These are phyloP conservation scores for Zygotorulaspora florentina DNA, from an alignment of 805 yeast genomes.

Conservation along the genomic window DNA sequence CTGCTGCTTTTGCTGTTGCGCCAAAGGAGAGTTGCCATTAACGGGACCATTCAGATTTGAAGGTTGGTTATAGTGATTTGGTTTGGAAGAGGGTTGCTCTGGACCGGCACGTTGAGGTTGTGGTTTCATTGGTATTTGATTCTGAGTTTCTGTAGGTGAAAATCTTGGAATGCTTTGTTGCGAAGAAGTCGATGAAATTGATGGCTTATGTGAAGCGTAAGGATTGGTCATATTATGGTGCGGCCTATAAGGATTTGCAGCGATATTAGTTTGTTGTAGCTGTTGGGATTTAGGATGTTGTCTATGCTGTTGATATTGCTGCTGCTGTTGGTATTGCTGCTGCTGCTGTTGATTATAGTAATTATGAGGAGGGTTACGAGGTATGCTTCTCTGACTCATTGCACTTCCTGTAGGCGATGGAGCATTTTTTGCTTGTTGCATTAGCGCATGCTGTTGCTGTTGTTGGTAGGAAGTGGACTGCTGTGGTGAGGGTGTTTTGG, in stretches of 20 bases:
- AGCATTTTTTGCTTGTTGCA: slow-evolving; percentile 6
- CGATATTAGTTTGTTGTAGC: slow-evolving; percentile 2
- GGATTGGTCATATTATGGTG: slow-evolving; percentile 27
- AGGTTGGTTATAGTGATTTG: slow-evolving; percentile 4
- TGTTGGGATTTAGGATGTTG: slow-evolving; percentile 5
- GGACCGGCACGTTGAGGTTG: slow-evolving; percentile 30
- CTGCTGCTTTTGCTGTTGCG: slow-evolving; percentile 15
- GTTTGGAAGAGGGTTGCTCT: slow-evolving; percentile 17
- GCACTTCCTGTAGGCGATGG: slow-evolving; percentile 7
- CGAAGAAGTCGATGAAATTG: slow-evolving; percentile 5
- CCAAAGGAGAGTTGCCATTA: not conserved
- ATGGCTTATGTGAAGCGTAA: slow-evolving; percentile 15
- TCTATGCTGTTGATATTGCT: slow-evolving; percentile 19
- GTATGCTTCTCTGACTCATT: slow-evolving; percentile 4
- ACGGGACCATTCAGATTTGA: not conserved
- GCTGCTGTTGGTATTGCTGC: slow-evolving; percentile 15
- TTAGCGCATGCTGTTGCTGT: slow-evolving; percentile 9
- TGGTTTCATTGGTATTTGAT: slow-evolving; percentile 16
- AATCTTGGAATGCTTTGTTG: slow-evolving; percentile 6
- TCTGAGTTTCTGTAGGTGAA: slow-evolving; percentile 7
- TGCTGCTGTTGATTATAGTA: slow-evolving; percentile 17
- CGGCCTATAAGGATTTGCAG: slow-evolving; percentile 19
- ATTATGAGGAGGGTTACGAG: slow-evolving; percentile 16
- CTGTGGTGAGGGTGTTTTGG: slow-evolving; percentile 10
- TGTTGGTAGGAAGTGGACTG: slow-evolving; percentile 9